phyloP scores from a whole-genome alignment of 2,329 filamentous ascomycete genomes.

The Aureobasidium pullulans region DNA sequence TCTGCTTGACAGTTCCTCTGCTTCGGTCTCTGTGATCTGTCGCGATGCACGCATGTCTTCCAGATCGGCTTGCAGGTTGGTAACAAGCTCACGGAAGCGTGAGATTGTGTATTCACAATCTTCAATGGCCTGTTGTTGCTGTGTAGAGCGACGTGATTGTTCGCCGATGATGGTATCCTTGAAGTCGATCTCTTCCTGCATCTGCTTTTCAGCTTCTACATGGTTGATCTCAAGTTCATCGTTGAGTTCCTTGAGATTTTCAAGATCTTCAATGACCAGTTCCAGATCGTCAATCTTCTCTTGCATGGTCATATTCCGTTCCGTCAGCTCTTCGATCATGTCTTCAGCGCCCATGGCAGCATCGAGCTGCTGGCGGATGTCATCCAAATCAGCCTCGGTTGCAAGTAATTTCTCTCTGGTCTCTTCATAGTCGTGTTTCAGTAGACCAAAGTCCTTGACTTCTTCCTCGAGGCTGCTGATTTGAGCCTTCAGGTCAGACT shows the following conservation, averaged over 20 bases:
- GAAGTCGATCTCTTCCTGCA: slow-evolving; percentile 88
- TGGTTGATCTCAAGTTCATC: slow-evolving; percentile 94
- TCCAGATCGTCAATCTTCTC: slow-evolving; percentile 79
- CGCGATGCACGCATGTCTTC: slow-evolving; percentile 90
- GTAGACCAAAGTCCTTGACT: slow-evolving; percentile 33
- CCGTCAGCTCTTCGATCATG: slow-evolving; percentile 86
- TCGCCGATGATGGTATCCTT: slow-evolving; percentile 80
- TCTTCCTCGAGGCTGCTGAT: slow-evolving; percentile 32
- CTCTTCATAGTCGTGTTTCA: slow-evolving; percentile 56
- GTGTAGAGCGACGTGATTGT: slow-evolving; percentile 61
- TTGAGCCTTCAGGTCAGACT: slow-evolving; percentile 68
- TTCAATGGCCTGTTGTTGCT: slow-evolving; percentile 73
- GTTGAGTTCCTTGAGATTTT: slow-evolving; percentile 83
- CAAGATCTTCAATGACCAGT: slow-evolving; percentile 75
- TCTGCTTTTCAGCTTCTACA: slow-evolving; percentile 84
- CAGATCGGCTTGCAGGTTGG: slow-evolving; percentile 74
- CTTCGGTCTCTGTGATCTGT: slow-evolving; percentile 85
- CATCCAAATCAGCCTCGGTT: slow-evolving; percentile 68
- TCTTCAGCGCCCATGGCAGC: slow-evolving; percentile 82
- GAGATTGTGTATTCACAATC: slow-evolving; percentile 87
- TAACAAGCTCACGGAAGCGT: slow-evolving; percentile 82
- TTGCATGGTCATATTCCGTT: slow-evolving; percentile 75
- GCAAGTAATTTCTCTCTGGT: slow-evolving; percentile 66
- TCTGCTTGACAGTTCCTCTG: slow-evolving; percentile 78
- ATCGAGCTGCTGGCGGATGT: slow-evolving; percentile 85